Base-by-base conservation (phyloP, 1,139 yeast species). In the Hyphopichia pseudoburtonii region DNA sequence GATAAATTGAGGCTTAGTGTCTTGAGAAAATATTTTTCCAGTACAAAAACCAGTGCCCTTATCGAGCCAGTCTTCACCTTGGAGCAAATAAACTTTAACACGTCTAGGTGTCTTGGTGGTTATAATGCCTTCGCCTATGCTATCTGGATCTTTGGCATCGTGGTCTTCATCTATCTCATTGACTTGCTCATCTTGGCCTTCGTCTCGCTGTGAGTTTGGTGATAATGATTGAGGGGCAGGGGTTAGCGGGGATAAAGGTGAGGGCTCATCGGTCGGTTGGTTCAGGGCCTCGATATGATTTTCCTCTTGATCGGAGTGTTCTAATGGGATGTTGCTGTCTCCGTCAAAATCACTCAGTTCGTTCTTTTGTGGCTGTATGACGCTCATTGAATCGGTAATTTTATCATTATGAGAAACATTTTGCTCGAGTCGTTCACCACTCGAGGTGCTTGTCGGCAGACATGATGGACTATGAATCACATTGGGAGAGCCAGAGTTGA, bases 1-100 rank as follows among this genome's bases (percentile, higher is more conserved):
- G 12, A 82, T 57, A 39, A 90, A 75, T 52, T 65, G 82, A 2
- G 96, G 87, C 19, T 62, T 61, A 10, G 59, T 47, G 3, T 54
- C 64, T 3, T 44, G 40, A 28, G 71, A 73, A 14, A 81, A 56
- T n/a, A n/a, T n/a, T 46, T 80, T 82, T 4, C 97, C 97, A 30
- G 76, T 73, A 52, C 96, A 89, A 57, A 78, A 85, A 1, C 98
- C 98, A 0, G 97, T 89, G 12, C 97, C 98, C 38, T 86, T 80
- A 57, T 90, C 97, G 32, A 82, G 70, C 98, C 98, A 92, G 51
- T 79, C 86, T 41, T 85, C 90, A 27, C 85, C 84, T 37, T 80
- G 82, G 37, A 92, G 67, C 24, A 86, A 73, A 56, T 92, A 92
- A 16, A 92, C 94, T 58, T 90, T 92, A 36, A 90, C 98, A 46